Conservation (phyloP, 345 rosid species). For the Sonneratia alba region DNA sequence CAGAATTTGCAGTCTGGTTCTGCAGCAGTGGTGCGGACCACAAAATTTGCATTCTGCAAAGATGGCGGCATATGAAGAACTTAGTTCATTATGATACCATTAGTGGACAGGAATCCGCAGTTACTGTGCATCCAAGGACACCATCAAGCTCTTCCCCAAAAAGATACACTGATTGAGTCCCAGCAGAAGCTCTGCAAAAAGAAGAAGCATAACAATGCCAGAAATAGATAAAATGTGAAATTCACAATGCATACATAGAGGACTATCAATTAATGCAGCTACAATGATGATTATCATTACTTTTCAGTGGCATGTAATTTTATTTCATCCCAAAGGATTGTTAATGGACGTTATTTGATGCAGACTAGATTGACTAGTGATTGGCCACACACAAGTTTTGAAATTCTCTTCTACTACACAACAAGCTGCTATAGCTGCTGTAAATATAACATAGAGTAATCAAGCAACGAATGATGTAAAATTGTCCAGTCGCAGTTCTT, state of each 20-base stretch:
- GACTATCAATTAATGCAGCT: neutral
- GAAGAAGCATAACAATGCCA: neutral
- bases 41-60: constrained; percentile 94
- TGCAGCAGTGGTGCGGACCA: constrained; percentile 56
- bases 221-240: neutral
- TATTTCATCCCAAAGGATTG: neutral
- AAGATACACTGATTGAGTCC: constrained; percentile 55
- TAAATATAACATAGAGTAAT: neutral
- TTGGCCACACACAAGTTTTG: neutral
- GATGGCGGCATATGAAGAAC: constrained; percentile 56
- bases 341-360: neutral
- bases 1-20: constrained; percentile 38
- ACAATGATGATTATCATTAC: neutral
- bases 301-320: neutral
- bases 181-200: constrained; percentile 56
- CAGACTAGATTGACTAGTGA: neutral
- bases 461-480: neutral
- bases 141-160: constrained; percentile 75
- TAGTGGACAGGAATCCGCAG: constrained; percentile 36
- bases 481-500: neutral
- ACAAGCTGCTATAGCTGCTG: neutral
- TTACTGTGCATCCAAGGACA: constrained; percentile 51
- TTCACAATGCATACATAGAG: neutral
- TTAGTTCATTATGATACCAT: constrained; percentile 31
- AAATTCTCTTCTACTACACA: neutral